Evolutionary conservation across 805 yeast species (phyloP), one percentile per base, ranked within the genome.

Genomic region (Lipomyces yamanashiensis): DNA sequence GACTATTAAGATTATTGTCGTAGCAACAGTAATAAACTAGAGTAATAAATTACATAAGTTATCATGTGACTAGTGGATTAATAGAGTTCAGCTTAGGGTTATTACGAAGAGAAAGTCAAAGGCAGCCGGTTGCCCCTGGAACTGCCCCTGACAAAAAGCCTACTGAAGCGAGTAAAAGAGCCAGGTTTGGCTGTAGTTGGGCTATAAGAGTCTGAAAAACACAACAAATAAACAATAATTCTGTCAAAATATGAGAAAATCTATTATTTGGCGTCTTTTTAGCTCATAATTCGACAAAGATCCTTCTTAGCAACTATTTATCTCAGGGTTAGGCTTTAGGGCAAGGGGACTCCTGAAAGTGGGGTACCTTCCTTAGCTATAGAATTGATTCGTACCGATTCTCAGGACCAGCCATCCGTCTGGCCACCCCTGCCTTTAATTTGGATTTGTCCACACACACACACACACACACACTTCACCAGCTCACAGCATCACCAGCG

Each of bases 321-420:
- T 34, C 19, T 9, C 13, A 51, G 44, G 58, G 51, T 41, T 34
- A 40, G 43, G 34, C 43, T 10, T 1, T 44, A 39, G 52, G 61
- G 61, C 39, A 43, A 58, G 61, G 61, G 61, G 43, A 49, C 61
- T 58, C 61, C 61, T 58, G 61, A 58, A 33, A 23, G 50, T 40
- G 6, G 28, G 54, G 55, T 40, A 43, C 61, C 33, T 33, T 13
- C 39, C 48, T 43, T 52, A 40, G 36, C 43, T 45, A 52, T 50
- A 47, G 52, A 7, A 41, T 50, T 12, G 34, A 19, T 13, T 34
- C 44, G 44, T 44, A 33, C 61, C 45, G 33, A 37, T 40, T 17
- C 10, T 43, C 34, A 19, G 41, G 5, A 37, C 49, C 47, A 40
- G 54, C 28, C 47, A 10, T 12, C 2, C 36, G 40, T 28, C 28